Evolutionary conservation across 345 rosid genomes (phyloP).

Genomic region (Populus tremula): DNA sequence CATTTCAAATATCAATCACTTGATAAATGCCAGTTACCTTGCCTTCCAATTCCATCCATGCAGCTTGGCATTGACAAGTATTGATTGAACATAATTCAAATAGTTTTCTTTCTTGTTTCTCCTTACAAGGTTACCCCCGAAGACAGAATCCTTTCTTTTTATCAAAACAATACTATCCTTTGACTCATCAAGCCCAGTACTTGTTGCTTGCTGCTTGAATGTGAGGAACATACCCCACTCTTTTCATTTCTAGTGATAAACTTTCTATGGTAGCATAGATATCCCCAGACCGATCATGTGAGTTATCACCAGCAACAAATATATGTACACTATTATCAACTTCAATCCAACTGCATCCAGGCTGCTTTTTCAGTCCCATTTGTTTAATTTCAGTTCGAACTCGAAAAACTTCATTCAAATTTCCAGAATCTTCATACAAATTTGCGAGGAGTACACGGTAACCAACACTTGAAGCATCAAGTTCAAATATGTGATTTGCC

Average conservation of each 20-base stretch:
- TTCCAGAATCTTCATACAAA: constrained; percentile 39
- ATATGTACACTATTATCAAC: constrained; percentile 27
- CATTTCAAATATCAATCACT: not conserved
- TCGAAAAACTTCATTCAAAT: constrained; percentile 14
- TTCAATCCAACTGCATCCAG: constrained; percentile 59
- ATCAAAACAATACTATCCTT: not conserved
- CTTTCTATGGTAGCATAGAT: constrained; percentile 28
- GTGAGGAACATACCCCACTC: constrained; percentile 26
- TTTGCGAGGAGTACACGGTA: constrained; percentile 45
- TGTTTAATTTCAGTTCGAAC: constrained; percentile 36
- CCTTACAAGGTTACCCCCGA: not conserved
- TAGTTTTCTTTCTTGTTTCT: not conserved
- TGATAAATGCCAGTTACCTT: not conserved
- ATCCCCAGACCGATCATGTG: constrained; percentile 30
- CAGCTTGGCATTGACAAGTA: not conserved
- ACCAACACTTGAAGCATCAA: constrained; percentile 30
- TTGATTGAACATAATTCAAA: not conserved
- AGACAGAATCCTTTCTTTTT: not conserved
- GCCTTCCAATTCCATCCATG: not conserved
- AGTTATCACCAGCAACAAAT: constrained; percentile 34
- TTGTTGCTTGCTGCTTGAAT: not conserved
- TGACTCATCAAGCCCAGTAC: constrained; percentile 2
- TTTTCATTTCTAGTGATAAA: constrained; percentile 32
- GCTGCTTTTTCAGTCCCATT: constrained; percentile 37
- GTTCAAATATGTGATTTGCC: constrained; percentile 38